Base-by-base conservation (phyloP, 495 filamentous ascomycete species). In the Extremus antarcticus region DNA sequence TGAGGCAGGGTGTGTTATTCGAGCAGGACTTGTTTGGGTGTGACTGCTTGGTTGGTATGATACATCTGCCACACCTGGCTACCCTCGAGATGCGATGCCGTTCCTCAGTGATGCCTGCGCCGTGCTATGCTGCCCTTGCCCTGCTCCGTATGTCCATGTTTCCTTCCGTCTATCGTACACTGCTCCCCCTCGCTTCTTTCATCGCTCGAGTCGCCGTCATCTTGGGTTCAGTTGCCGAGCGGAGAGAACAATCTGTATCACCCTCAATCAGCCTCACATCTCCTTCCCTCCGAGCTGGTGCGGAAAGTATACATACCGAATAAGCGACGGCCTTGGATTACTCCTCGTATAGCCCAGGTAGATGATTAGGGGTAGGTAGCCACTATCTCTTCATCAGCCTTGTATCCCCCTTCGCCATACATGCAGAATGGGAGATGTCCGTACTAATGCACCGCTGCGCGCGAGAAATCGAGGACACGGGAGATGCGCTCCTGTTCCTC, bases 391-490 rank as follows among this genome's bases (percentile, higher is more conserved):
- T 4, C 29, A 35, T 35, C 29, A 35, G 29, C 13, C 29, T 35
- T 13, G 29, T 4, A 35, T 35, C 29, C 29, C 29, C 29, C 29
- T 4, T 13, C 13, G 25, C 1, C 16, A 16, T 13, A 13, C 21
- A 16, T 13, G 16, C 21, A 17, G 16, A 20, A 21, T 7, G 19
- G 10, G 46, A 25, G 25, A 29, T 43, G 32, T 25, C 38, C 81
- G 47, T 80, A 95, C 90, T 97, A 98, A 75, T 98, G 92, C 67
- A 98, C 86, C n/a, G 88, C 88, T 60, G 97, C 82, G 56, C 91
- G 81, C 51, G 89, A 94, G 68, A 95, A 75, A 68, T 98, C 92
- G 65, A 98, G 88, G 68, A 95, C 76, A 73, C 87, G 90, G 64
- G 88, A 81, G 71, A 97, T 95, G 74, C 92, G 87, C 80, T 98